Base-by-base conservation (phyloP, 257 asterid genomes). In the Scutellaria minor region DNA sequence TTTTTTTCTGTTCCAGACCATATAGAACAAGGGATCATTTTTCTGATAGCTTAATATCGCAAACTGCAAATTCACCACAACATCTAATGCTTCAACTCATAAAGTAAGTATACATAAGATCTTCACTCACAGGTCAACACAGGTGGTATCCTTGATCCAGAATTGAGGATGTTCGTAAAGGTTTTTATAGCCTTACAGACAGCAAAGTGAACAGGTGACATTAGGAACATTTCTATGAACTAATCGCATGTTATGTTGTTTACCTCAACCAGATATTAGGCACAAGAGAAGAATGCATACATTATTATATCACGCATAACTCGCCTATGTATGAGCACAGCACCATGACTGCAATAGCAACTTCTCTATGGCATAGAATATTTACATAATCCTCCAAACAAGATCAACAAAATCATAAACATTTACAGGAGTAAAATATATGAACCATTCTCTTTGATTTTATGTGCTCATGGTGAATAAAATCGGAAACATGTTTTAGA, bases 401-500 rank as follows among this genome's bases (percentile, higher is more conserved):
- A 10, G 7, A 40, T 50, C 54, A 52, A 20, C 20, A 6, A 31
- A 31, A 31, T 31, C 37, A 31, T 31, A 4, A 31, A 0, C 37
- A 31, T 31, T 31, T 0, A 31, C 37, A 31, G 37, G 37, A 31
- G 37, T 31, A 31, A 31, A 0, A 0, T 3, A 68, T 14, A 35
- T 50, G 24, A 41, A 45, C 58, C 50, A 5, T 47, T 22, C 27
- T 67, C 64, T 46, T 66, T 10, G 14, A 44, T 45, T 31, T 42
- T 5, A 39, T 18, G n/a, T 18, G 18, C 54, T 39, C 57, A 18
- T 9, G 69, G 57, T 22, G 70, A 58, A 35, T 22, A 24, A 51
- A 48, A 9, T 66, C 37, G 59, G 59, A 68, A 68, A 61, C 71
- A 60, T 27, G 41, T 37, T 57, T 24, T 9, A 46, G 24, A 53